phyloP scores from a whole-genome alignment of 108 stramenopile species.

The Halocafeteria seosinensis region DNA sequence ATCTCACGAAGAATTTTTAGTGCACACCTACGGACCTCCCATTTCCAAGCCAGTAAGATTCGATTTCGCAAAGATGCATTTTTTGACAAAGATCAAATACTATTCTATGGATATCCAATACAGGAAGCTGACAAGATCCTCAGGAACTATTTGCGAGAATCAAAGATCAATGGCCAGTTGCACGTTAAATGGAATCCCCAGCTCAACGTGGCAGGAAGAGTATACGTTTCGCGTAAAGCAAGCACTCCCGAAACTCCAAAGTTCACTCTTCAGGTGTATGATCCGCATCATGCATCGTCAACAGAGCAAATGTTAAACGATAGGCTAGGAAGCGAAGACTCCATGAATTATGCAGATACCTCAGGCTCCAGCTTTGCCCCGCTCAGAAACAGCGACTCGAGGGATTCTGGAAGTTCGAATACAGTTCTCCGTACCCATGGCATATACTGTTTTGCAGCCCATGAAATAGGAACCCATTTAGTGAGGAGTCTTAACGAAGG shows the following conservation, averaged over 20 bases:
- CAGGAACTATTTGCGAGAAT: neutral
- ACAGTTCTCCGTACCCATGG: neutral
- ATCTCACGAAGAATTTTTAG: no score
- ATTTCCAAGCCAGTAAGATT: no score
- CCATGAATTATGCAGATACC: neutral
- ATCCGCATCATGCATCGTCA: neutral
- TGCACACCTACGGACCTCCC: no score
- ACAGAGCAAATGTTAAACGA: neutral
- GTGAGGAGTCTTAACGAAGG: neutral
- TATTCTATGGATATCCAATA: no score
- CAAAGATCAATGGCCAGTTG: neutral
- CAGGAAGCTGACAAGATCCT: neutral
- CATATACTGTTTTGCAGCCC: neutral
- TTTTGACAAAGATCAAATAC: no score
- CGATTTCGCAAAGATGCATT: no score
- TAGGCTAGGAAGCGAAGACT: neutral
- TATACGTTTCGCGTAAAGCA: neutral
- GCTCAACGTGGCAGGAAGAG: neutral
- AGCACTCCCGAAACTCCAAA: neutral
- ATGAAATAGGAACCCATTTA: neutral
- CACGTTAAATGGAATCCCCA: neutral
- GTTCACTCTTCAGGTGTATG: neutral
- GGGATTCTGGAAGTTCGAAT: neutral
- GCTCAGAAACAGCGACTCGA: neutral
- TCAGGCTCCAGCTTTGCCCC: no score